Percentiles rank a stretch among this genome's conserved stretches.
These are phyloP conservation scores for Ramaria sp. DNA, from an alignment of 768 basidiomycete genomes.

Conservation along the genomic window DNA sequence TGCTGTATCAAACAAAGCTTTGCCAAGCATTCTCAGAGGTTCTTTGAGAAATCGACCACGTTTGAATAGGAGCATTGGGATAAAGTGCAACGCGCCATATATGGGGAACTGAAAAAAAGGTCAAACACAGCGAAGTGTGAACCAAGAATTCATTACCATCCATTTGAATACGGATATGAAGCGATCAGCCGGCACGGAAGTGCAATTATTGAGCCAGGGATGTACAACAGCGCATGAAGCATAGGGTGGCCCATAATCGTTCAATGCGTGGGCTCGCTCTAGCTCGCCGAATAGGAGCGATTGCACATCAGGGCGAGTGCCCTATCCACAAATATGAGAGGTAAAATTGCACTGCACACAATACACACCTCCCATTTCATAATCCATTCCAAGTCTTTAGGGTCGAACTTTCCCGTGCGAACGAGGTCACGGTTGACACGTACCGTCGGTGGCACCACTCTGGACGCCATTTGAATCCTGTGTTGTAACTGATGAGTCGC, in stretches of 20 bases:
- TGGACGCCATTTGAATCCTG: constrained; percentile 66
- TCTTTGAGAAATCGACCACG: constrained; percentile 51
- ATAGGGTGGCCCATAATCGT: constrained; percentile 40
- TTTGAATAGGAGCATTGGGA: constrained; percentile 80
- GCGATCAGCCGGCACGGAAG: constrained; percentile 49
- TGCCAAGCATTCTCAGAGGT: constrained; percentile 55
- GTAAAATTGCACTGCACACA: background rate
- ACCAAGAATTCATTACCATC: constrained; percentile 43
- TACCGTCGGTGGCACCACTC: constrained; percentile 48
- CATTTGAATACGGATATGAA: constrained; percentile 75
- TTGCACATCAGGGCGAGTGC: constrained; percentile 3
- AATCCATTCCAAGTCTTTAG: constrained; percentile 46
- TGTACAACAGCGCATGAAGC: constrained; percentile 69
- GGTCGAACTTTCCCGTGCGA: constrained; percentile 43
- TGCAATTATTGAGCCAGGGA: constrained; percentile 57
- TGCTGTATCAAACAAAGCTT: constrained; percentile 58
- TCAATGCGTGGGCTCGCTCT: constrained; percentile 7
- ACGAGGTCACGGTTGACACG: constrained; percentile 52
- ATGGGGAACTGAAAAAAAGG: constrained; percentile 24
- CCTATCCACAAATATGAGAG: background rate
- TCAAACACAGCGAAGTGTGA: background rate
- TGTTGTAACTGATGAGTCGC: background rate
- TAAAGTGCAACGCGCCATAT: constrained; percentile 84
- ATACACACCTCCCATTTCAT: constrained; percentile 33
- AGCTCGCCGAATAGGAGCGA: background rate